These are phyloP conservation scores for Gypsophila paniculata DNA, from an alignment of 179 eudicot species.

Conservation along the genomic window DNA sequence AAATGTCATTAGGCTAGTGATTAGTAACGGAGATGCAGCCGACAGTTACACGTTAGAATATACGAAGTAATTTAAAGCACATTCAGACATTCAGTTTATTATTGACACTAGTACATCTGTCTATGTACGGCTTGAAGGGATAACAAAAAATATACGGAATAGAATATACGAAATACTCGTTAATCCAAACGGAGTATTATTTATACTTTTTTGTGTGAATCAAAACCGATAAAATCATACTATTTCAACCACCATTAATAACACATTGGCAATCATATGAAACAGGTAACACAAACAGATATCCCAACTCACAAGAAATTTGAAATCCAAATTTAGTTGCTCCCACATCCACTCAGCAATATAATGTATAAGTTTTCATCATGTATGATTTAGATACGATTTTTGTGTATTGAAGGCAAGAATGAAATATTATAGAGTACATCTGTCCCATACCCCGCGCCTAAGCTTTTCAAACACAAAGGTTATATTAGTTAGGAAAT, in stretches of 20 bases:
- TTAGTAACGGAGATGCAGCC: slow-evolving; percentile 18
- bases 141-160: background rate
- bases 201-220: background rate
- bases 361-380: too few relatives aligned
- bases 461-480: too few relatives aligned
- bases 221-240: background rate
- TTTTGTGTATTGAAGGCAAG: too few relatives aligned
- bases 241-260: background rate
- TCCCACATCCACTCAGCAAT: background rate
- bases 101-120: background rate
- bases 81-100: background rate
- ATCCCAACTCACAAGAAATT: slow-evolving; percentile 1
- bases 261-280: background rate
- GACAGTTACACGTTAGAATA: slow-evolving; percentile 19
- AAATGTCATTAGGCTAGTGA: slow-evolving; percentile 18
- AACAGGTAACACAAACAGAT: slow-evolving; percentile 1
- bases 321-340: background rate
- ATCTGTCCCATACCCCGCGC: too few relatives aligned
- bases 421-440: too few relatives aligned
- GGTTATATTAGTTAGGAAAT: too few relatives aligned
- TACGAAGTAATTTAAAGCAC: background rate
- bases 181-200: too few relatives aligned
- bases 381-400: too few relatives aligned
- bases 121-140: slow-evolving; percentile 23
- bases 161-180: background rate